Evolutionary conservation across 495 filamentous ascomycete species (phyloP).

Genomic region (Daldinia loculata): DNA sequence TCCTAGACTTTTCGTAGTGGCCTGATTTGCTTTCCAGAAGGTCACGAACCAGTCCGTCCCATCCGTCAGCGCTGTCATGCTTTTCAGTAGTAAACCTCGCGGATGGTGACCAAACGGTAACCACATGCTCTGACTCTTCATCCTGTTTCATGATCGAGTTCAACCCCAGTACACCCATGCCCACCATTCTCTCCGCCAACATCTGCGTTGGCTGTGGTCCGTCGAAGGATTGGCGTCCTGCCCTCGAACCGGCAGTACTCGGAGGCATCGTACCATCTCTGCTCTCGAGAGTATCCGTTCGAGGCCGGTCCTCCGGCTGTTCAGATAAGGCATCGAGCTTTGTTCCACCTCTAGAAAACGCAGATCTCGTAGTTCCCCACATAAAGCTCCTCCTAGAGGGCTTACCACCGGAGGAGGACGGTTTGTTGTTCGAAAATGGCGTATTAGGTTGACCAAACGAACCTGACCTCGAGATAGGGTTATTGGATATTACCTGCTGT

Average conservation of each 20-base stretch:
- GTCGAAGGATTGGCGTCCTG: constrained; percentile 56
- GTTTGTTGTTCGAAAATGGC: constrained; percentile 55
- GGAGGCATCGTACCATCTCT: constrained; percentile 59
- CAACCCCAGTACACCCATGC: constrained; percentile 82
- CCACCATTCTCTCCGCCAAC: constrained; percentile 69
- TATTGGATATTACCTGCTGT: constrained; percentile 59
- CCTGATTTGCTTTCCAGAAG: constrained; percentile 76
- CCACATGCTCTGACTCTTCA: constrained; percentile 75
- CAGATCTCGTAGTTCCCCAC: constrained; percentile 69
- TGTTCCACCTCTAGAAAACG: constrained; percentile 56
- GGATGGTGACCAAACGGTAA: constrained; percentile 80
- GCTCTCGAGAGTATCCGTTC: constrained; percentile 47
- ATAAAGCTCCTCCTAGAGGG: constrained; percentile 81
- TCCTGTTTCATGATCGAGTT: constrained; percentile 79
- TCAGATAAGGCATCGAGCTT: constrained; percentile 62
- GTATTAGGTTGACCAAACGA: constrained; percentile 47
- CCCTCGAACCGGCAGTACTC: constrained; percentile 63
- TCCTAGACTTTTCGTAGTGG: constrained; percentile 73
- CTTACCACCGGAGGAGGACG: constrained; percentile 59
- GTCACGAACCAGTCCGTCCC: constrained; percentile 78
- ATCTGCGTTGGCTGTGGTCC: constrained; percentile 50
- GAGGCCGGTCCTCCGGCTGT: constrained; percentile 53
- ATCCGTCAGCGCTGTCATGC: constrained; percentile 69
- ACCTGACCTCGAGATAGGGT: constrained; percentile 58
- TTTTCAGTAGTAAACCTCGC: constrained; percentile 55